These are phyloP conservation scores for Prunus persica DNA, from an alignment of 306 rosid species.

Conservation along the genomic window DNA sequence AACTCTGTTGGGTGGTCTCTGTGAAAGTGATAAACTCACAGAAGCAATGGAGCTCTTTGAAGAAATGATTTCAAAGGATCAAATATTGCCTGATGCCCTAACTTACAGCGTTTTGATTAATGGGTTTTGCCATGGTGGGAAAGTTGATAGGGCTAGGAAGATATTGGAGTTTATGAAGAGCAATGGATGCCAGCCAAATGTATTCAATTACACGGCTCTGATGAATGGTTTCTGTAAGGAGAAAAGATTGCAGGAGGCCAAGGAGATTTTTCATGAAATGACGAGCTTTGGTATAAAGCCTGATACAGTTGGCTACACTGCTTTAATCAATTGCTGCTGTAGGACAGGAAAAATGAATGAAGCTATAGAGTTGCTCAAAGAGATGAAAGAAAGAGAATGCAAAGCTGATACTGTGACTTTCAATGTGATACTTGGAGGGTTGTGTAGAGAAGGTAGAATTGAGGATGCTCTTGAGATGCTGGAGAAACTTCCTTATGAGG, in stretches of 20 bases:
- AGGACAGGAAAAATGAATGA: conserved; percentile 52
- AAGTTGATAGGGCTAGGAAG: conserved; percentile 60
- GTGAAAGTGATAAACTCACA: conserved; percentile 60
- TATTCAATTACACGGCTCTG: conserved; percentile 63
- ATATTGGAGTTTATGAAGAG: conserved; percentile 69
- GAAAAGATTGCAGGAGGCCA: conserved; percentile 58
- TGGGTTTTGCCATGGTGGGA: conserved; percentile 68
- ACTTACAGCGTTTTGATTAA: conserved; percentile 70
- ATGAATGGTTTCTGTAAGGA: conserved; percentile 64
- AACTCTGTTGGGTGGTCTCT: conserved; percentile 75
- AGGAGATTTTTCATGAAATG: conserved; percentile 55
- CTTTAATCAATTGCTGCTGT: conserved; percentile 61
- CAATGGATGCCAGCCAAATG: conserved; percentile 75
- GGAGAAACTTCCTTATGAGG: conserved; percentile 65
- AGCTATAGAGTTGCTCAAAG: conserved; percentile 60
- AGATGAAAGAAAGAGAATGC: conserved; percentile 62
- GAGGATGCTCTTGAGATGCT: conserved; percentile 75
- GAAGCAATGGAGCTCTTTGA: conserved; percentile 84
- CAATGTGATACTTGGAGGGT: conserved; percentile 75
- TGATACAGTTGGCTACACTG: conserved; percentile 65
- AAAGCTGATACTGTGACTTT: conserved; percentile 64
- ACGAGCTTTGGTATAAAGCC: conserved; percentile 54
- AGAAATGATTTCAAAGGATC: conserved; percentile 66
- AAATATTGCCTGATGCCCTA: conserved; percentile 63
- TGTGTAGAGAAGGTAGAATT: conserved; percentile 59